Evolutionary conservation across 257 asterid genomes (phyloP), one percentile per base, ranked within the genome.

Genomic region (Orobanche coerulescens): DNA sequence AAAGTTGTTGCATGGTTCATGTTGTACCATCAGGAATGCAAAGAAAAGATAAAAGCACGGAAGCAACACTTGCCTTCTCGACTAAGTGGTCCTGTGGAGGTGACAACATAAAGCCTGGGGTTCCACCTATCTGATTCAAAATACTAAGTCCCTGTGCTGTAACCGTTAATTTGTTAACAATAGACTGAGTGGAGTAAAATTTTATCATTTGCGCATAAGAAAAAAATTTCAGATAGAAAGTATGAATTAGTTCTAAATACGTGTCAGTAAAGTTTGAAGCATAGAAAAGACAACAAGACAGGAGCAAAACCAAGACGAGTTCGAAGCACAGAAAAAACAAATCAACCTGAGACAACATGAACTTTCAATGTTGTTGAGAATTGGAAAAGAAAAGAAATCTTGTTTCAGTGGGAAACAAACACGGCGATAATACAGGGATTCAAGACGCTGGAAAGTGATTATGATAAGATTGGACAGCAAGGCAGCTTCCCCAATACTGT

Each of bases 31-130:
- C 33, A 10, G 11, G 31, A 49, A 46, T 18, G 23, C 56, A 63
- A 50, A 23, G 13, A 58, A n/a, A 12, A 28, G 52, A 75, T 61
- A 18, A 58, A 58, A 53, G 30, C 58, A 65, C 44, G 61, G 40
- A 73, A 66, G 54, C 58, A 70, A 10, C 26, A 61, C 75, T 77
- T 73, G 66, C 99, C 91, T 83, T 79, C 77, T 84, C 95, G 58
- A 86, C 71, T 58, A 89, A 75, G 6, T 80, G 61, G 16, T 80
- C 90, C 72, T 89, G 80, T 9, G 91, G 92, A 53, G 94, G 87
- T 20, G 54, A 22, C 74, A 68, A 24, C 80, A 76, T 64, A 61
- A 40, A 73, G 68, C 67, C 36, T 36, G 82, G 66, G 23, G 86
- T 79, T 67, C 82, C 81, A 66, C 84, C 90, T 31, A 70, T 25